Conservation (phyloP, 2,329 filamentous ascomycete species). For the Achaetomium macrosporum region DNA sequence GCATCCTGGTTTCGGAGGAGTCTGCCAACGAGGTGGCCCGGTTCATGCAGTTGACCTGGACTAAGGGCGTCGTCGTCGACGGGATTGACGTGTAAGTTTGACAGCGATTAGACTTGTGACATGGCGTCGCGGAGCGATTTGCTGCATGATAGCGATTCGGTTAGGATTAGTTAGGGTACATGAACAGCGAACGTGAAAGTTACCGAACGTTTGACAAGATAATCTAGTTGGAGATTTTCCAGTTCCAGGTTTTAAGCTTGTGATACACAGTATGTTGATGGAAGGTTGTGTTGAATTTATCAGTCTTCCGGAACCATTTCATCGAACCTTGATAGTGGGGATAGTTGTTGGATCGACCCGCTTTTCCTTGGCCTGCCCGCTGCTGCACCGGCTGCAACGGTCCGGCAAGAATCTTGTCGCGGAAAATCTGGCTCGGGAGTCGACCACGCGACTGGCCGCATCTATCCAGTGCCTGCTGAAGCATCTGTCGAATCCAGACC, state of each 20-base stretch:
- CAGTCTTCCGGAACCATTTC: too few species aligned
- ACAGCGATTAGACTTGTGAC: slow-evolving; percentile 10
- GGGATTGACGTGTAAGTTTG: slow-evolving; percentile 67
- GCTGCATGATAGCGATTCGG: not conserved
- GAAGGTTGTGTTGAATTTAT: not conserved
- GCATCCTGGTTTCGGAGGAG: slow-evolving; percentile 72
- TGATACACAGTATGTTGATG: too few species aligned
- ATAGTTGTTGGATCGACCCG: not conserved
- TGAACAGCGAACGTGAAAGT: not conserved
- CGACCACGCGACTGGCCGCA: slow-evolving; percentile 3
- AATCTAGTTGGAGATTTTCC: too few species aligned
- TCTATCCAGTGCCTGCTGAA: not conserved
- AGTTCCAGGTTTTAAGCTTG: too few species aligned
- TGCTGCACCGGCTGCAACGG: not conserved
- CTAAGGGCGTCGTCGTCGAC: slow-evolving; percentile 78
- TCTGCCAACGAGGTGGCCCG: slow-evolving; percentile 70
- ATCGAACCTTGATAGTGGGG: not conserved
- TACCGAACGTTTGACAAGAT: too few species aligned
- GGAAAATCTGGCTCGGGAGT: slow-evolving; percentile 19
- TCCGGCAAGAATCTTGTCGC: not conserved
- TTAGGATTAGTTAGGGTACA: not conserved
- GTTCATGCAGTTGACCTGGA: slow-evolving; percentile 76
- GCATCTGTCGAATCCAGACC: slow-evolving; percentile 5
- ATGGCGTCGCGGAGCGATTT: not conserved
- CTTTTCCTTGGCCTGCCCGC: not conserved